Base-by-base conservation (phyloP, 768 basidiomycete genomes). In the Suillus paluster region DNA sequence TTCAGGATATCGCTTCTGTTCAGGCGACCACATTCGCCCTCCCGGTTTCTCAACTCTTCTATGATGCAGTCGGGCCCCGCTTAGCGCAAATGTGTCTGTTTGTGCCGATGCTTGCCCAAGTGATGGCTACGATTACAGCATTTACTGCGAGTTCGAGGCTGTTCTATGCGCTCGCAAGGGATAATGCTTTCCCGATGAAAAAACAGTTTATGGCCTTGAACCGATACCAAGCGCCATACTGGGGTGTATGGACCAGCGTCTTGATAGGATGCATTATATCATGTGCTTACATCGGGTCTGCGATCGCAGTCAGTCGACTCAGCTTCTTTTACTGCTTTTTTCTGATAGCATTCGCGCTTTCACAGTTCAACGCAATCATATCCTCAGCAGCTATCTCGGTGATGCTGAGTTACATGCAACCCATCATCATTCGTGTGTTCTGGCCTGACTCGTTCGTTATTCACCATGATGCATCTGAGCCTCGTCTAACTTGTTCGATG, bases 31-130 rank as follows among this genome's bases (percentile, higher is more conserved):
- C 77, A 19, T 83, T 77, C 62, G 82, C 84, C 15, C 81, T 87
- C 58, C 85, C 85, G 6, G 84, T 86, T 64, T 83, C 84, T 15
- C 85, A 86, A 67, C 72, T 87, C n/a, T 86, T 81, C 67, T 78
- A 78, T 64, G 85, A 86, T 62, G 84, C 84, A 9, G 81, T 82
- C 2, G 84, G 85, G 23, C 67, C 67, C 61, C 69, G 68, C 50
- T 71, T 85, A 53, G 77, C 83, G 36, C 67, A 84, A 34, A 73
- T 87, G 76, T 85, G 83, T 64, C 75, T 87, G 21, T 74, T 80
- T 1, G 75, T 87, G 34, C 76, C 86, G 57, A 70, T 73, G 30
- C 61, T 84, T n/a, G 81, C 81, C 25, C 83, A 86, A 71, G 77
- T 80, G 59, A 83, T 82, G 74, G 85, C 85, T 15, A 78, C 84